A percentile compares a stretch with the other conserved stretches of the same genome.
Conservation (phyloP, 164 flowering plant genomes). For the Pachysandra terminalis region DNA sequence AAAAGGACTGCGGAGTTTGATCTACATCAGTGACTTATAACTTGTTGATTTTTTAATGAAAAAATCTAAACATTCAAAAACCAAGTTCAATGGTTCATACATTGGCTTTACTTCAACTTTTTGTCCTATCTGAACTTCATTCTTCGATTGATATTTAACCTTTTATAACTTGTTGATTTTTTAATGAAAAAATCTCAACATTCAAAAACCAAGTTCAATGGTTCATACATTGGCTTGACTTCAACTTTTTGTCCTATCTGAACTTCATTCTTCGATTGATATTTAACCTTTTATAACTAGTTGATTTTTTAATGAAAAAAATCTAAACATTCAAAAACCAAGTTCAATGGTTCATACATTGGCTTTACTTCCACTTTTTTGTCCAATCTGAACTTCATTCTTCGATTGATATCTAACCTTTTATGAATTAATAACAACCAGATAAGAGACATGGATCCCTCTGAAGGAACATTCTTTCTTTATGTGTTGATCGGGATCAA, state of each 20-base stretch:
- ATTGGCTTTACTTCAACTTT: no score
- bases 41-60: not conserved
- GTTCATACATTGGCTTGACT: not conserved
- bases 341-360: not conserved
- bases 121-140: no score
- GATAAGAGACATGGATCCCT: no score
- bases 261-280: not conserved
- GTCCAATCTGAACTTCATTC: no score
- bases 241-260: no score
- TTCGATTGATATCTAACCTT: not conserved
- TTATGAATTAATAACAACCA: no score
- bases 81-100: not conserved
- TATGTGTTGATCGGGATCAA: no score
- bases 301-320: no score
- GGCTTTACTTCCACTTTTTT: no score
- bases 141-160: not conserved
- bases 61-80: no score
- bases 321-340: not conserved
- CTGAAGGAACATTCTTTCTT: no score
- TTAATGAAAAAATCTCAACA: no score
- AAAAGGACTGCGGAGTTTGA: conserved; percentile 45
- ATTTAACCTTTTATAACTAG: not conserved
- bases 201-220: not conserved
- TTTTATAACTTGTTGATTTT: not conserved
- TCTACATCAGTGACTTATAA: conserved; percentile 16